Evolutionary conservation across 1,284 basidiomycete genomes (phyloP).

Genomic region (Moesziomyces sp.): DNA sequence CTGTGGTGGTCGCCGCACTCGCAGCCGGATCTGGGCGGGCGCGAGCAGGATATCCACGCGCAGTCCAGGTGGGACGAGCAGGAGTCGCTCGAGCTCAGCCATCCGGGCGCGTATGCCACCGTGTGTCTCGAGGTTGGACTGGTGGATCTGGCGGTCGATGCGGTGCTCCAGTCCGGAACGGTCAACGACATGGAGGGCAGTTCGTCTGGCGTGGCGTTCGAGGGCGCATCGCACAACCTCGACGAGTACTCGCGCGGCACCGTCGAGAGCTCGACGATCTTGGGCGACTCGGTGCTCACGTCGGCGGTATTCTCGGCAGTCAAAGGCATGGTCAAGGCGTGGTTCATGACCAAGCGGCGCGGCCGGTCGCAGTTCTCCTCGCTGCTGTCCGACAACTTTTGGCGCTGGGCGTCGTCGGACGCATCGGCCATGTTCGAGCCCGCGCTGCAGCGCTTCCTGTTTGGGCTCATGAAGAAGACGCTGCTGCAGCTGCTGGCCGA

Average conservation of each 20-base stretch:
- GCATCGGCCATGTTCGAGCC: conserved; percentile 89
- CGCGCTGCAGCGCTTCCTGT: conserved; percentile 90
- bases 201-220: conserved; percentile 80
- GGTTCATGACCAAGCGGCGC: conserved; percentile 85
- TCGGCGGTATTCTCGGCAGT: conserved; percentile 86
- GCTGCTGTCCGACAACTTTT: conserved; percentile 83
- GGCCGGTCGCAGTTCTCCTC: conserved; percentile 73
- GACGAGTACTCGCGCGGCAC: conserved; percentile 85
- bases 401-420: conserved; percentile 92
- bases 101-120: conserved; percentile 88
- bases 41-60: conserved; percentile 84
- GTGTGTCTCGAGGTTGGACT: conserved; percentile 91
- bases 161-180: conserved; percentile 90
- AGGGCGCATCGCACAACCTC: conserved; percentile 80
- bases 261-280: conserved; percentile 73
- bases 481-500: conserved; percentile 97
- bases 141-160: conserved; percentile 91
- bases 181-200: conserved; percentile 97
- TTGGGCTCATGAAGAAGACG: conserved; percentile 96
- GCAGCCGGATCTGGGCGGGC: conserved; percentile 90
- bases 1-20: conserved; percentile 90
- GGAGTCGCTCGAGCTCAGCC: conserved; percentile 88
- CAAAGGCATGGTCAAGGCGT: conserved; percentile 87
- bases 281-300: conserved; percentile 93
- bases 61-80: conserved; percentile 61